These are phyloP conservation scores for Kingdonia uniflora DNA, from an alignment of 164 flowering plant species.

Conservation along the genomic window DNA sequence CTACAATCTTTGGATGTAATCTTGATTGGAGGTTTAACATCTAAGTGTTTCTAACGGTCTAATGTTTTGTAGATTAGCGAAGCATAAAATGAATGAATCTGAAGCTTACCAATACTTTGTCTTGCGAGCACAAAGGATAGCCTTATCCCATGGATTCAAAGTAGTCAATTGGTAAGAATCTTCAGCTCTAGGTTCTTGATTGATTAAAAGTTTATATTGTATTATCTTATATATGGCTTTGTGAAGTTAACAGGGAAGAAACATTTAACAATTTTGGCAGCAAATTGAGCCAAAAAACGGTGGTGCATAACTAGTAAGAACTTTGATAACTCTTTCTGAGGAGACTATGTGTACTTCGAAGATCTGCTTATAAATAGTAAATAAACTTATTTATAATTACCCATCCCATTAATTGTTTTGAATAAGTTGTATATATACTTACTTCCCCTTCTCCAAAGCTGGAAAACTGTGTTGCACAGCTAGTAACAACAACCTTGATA, in stretches of 20 bases:
- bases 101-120: constrained; percentile 76
- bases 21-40: no score
- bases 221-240: constrained; percentile 8
- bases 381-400: no score
- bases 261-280: constrained; percentile 75
- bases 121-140: constrained; percentile 71
- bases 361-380: no score
- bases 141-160: constrained; percentile 75
- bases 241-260: constrained; percentile 59
- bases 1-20: no score
- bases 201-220: background rate
- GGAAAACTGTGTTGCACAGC: no score
- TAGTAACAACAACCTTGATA: no score
- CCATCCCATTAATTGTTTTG: no score
- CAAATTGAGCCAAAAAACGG: constrained; percentile 57
- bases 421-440: no score
- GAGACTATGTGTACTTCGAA: background rate
- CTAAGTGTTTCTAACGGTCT: background rate
- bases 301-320: constrained; percentile 78
- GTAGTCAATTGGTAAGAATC: constrained; percentile 59
- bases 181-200: background rate
- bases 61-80: constrained; percentile 39
- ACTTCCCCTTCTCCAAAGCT: no score
- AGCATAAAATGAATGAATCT: constrained; percentile 32
- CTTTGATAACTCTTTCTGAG: background rate